phyloP scores from a whole-genome alignment of 2,329 filamentous ascomycete genomes.

The Ophiocordyceps camponoti-floridani region DNA sequence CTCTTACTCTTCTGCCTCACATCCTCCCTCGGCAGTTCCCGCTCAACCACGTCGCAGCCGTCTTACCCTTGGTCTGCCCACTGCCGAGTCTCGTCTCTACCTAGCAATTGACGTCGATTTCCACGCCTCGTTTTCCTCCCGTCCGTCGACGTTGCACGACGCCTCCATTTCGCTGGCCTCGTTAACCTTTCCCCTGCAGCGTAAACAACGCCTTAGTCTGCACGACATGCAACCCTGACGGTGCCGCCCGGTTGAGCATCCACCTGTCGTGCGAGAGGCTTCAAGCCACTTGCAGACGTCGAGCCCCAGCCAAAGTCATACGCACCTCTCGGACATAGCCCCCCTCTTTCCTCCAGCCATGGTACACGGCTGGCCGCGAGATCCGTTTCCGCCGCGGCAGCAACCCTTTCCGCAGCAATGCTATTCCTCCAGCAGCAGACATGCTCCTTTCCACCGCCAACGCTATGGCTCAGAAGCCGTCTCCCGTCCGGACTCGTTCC shows the following conservation, averaged over 20 bases:
- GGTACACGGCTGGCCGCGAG: constrained; percentile 23
- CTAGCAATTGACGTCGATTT: no score
- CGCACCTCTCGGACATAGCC: not conserved
- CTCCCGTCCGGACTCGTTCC: constrained; percentile 12
- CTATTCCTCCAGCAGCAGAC: constrained; percentile 9
- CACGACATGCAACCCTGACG: constrained; percentile 6
- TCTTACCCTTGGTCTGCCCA: no score
- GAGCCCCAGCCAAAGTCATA: not conserved
- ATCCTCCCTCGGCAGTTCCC: not conserved
- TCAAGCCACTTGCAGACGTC: not conserved
- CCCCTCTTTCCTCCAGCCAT: constrained; percentile 8
- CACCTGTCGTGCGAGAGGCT: not conserved
- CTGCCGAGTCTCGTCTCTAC: no score
- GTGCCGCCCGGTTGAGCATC: not conserved
- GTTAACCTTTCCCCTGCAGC: not conserved
- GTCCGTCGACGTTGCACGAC: constrained; percentile 1
- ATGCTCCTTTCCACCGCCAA: constrained; percentile 11
- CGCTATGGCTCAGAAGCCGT: constrained; percentile 9
- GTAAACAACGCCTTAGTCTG: constrained; percentile 1
- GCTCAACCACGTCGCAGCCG: not conserved
- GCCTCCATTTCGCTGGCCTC: not conserved
- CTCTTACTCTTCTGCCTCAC: not conserved
- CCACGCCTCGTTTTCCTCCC: not conserved
- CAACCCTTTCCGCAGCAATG: constrained; percentile 10
- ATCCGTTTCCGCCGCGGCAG: constrained; percentile 16